Percentiles rank a stretch among this genome's conserved stretches.
Conservation (phyloP, 495 filamentous ascomycete genomes). For the Pyronema domesticum region DNA sequence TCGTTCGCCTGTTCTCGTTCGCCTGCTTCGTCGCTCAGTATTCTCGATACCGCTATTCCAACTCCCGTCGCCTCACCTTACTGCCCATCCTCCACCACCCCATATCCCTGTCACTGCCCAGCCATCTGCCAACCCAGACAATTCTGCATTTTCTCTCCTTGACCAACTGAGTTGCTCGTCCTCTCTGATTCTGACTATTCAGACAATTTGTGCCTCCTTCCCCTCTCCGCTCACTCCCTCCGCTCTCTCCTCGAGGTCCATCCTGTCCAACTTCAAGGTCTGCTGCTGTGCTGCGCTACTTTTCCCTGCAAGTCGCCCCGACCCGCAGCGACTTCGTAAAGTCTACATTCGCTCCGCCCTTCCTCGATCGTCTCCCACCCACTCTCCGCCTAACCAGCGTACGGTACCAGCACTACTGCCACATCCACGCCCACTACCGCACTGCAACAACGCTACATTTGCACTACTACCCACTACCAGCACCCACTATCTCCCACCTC, state of each 20-base stretch:
- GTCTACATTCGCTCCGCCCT: constrained; percentile 24
- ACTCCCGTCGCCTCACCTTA: too few relatives aligned
- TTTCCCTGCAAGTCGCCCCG: constrained; percentile 25
- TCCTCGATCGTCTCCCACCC: constrained; percentile 16
- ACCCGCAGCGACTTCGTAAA: constrained; percentile 24
- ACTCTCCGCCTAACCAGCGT: constrained; percentile 1
- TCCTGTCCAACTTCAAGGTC: constrained; percentile 13
- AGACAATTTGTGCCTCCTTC: constrained; percentile 15
- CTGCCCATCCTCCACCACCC: neutral
- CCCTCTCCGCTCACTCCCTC: constrained; percentile 15
- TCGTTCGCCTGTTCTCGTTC: too few relatives aligned
- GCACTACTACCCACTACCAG: neutral
- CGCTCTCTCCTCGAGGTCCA: constrained; percentile 3
- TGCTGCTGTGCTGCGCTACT: constrained; percentile 20
- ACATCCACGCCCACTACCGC: too few relatives aligned
- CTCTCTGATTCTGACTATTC: constrained; percentile 2
- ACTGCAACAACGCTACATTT: too few relatives aligned
- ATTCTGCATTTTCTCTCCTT: neutral
- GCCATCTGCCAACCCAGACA: constrained; percentile 4
- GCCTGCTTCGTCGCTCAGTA: too few relatives aligned
- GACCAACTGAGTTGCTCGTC: neutral
- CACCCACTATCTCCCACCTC: neutral
- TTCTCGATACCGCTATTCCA: too few relatives aligned
- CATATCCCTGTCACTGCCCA: constrained; percentile 3
- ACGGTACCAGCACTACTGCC: too few relatives aligned